These are phyloP conservation scores for Yamadazyma dushanensis DNA, from an alignment of 1,139 yeast genomes.

Conservation along the genomic window DNA sequence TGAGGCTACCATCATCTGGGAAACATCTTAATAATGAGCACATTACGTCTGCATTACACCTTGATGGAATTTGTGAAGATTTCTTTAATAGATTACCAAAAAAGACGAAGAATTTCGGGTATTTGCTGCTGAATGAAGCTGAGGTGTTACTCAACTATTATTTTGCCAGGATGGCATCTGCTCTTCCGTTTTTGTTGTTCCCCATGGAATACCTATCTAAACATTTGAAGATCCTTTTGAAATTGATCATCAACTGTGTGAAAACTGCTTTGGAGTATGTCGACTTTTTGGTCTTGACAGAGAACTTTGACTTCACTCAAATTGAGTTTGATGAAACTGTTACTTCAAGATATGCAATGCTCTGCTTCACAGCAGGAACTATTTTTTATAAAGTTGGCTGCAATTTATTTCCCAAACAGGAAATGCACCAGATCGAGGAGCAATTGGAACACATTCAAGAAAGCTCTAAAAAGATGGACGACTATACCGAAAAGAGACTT, in stretches of 20 bases:
- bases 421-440: conserved; percentile 2
- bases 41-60: conserved; percentile 6
- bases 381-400: conserved; percentile 7
- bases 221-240: conserved; percentile 1
- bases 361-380: conserved; percentile 7
- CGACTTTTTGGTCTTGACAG: conserved; percentile 1
- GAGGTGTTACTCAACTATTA: conserved; percentile 8
- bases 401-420: conserved; percentile 4
- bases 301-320: not conserved
- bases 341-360: conserved; percentile 6
- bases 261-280: conserved; percentile 4
- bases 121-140: conserved; percentile 5
- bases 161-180: conserved; percentile 1
- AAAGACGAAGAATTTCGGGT: not conserved
- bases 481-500: conserved; percentile 5
- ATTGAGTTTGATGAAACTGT: conserved; percentile 5
- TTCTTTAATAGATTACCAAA: conserved; percentile 6
- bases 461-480: not conserved
- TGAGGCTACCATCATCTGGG: conserved; percentile 7
- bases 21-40: conserved; percentile 7
- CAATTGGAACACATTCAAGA: not conserved
- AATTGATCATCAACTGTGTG: conserved; percentile 5
- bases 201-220: conserved; percentile 5
- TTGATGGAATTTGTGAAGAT: conserved; percentile 4
- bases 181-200: conserved; percentile 8